These are phyloP conservation scores for Didymella sp. DNA, from an alignment of 2,329 filamentous ascomycete species.

Conservation along the genomic window DNA sequence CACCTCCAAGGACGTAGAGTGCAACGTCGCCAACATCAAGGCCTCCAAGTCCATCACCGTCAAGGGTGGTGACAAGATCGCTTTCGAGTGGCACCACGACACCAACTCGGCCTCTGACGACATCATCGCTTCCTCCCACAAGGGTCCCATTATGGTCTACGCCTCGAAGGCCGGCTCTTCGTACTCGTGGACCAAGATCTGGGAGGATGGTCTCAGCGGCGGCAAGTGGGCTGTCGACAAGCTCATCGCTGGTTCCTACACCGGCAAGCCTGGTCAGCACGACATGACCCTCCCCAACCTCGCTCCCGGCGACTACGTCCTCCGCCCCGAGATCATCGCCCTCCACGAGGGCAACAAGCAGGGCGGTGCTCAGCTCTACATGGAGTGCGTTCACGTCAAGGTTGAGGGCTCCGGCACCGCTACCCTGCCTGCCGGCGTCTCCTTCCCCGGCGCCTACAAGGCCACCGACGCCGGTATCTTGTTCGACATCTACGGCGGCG, in stretches of 20 bases:
- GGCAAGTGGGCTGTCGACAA: constrained; percentile 51
- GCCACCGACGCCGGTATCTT: constrained; percentile 50
- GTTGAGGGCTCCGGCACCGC: constrained; percentile 45
- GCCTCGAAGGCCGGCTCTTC: constrained; percentile 54
- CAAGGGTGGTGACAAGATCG: constrained; percentile 57
- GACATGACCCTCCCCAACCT: constrained; percentile 52
- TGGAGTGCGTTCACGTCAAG: constrained; percentile 54
- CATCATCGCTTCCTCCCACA: constrained; percentile 61
- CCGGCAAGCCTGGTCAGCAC: constrained; percentile 51
- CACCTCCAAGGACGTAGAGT: constrained; percentile 43
- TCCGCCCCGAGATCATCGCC: constrained; percentile 56
- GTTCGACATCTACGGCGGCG: constrained; percentile 52
- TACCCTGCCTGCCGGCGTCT: constrained; percentile 51
- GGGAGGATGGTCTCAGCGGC: constrained; percentile 47
- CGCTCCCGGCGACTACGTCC: constrained; percentile 52
- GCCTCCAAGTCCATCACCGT: constrained; percentile 55
- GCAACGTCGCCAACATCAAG: constrained; percentile 44
- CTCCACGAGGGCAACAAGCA: constrained; percentile 51
- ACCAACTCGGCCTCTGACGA: constrained; percentile 54
- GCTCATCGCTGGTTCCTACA: constrained; percentile 43
- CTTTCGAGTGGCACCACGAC: constrained; percentile 61
- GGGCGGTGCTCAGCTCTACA: constrained; percentile 55
- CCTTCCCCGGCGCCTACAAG: constrained; percentile 55
- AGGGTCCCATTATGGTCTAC: constrained; percentile 61
- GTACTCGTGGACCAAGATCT: constrained; percentile 58